Percentiles rank a stretch among this genome's conserved stretches.
These are phyloP conservation scores for Neopestalotiopsis sp. DNA, from an alignment of 2,329 filamentous ascomycete species.

Conservation along the genomic window DNA sequence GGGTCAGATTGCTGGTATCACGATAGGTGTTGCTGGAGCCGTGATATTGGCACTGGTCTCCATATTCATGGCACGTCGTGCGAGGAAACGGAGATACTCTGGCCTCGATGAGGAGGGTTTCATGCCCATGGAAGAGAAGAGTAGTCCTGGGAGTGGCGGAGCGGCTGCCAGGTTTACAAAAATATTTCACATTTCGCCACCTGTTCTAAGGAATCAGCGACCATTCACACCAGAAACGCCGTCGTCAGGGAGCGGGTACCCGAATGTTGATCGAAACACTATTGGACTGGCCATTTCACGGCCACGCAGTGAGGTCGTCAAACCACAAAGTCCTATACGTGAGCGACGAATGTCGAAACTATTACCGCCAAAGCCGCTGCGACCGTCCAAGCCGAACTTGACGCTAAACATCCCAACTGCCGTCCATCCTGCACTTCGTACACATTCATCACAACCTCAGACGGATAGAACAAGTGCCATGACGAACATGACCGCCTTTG, in stretches of 20 bases:
- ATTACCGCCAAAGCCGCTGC: constrained; percentile 45
- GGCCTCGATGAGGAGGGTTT: constrained; percentile 44
- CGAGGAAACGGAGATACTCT: constrained; percentile 46
- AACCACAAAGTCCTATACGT: constrained; percentile 27
- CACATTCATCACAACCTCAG: constrained; percentile 50
- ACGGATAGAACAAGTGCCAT: constrained; percentile 56
- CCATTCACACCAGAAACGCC: constrained; percentile 33
- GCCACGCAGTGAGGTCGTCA: constrained; percentile 31
- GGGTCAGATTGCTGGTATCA: constrained; percentile 63
- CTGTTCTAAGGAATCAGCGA: constrained; percentile 34
- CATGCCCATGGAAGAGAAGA: constrained; percentile 41
- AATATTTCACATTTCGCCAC: constrained; percentile 50
- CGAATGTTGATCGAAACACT: constrained; percentile 33
- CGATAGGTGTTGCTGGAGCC: constrained; percentile 58
- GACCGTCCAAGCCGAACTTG: constrained; percentile 47
- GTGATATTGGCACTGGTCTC: constrained; percentile 53
- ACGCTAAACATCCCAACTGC: constrained; percentile 42
- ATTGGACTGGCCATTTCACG: constrained; percentile 54
- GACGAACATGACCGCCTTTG: constrained; percentile 39
- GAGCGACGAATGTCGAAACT: constrained; percentile 47
- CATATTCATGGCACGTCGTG: constrained; percentile 50
- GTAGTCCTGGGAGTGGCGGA: constrained; percentile 35
- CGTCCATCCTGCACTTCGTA: constrained; percentile 23
- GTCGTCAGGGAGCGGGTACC: constrained; percentile 21
- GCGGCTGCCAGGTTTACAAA: constrained; percentile 23